Evolutionary conservation across 495 filamentous ascomycete genomes (phyloP), one percentile per base, ranked within the genome.

Genomic region (Pseudevernia furfuracea): DNA sequence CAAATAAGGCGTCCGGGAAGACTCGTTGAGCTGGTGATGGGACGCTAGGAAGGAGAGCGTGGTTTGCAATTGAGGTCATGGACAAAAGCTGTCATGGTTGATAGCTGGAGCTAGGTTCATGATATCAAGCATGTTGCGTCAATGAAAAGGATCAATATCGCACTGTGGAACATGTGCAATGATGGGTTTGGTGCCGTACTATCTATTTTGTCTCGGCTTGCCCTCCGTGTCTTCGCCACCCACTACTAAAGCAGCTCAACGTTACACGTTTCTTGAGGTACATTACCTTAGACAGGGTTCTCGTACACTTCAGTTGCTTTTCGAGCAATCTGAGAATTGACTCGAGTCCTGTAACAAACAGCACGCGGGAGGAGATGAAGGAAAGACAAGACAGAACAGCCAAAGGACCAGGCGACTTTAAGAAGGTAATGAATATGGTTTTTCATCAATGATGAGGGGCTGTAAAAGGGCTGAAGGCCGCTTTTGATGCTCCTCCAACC

Each of bases 1-100:
- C 85, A 69, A 78, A 79, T 70, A 97, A 97, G 88, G 86, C 90
- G 67, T 82, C 86, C 73, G 89, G 90, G 79, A 92, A 88, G 76
- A 85, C 82, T 79, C 92, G 92, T 83, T 98, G 75, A 75, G 61
- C 10, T 17, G 23, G 55, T 36, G 37, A 41, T 19, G 17, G 23
- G 36, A 1, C 21, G 48, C 19, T 37, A 19, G 34, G 17, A 23
- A 17, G 37, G n/a, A 25, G 28, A 55, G 52, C 28, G 52, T 34
- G 30, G 0, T 21, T 55, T 55, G 17, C 30, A 30, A 11, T 21
- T 32, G 17, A 55, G 30, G 17, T 55, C 7, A 32, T 55, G 28
- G 23, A 9, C 15, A 17, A 30, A 55, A 34, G 52, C 52, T 55
- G 28, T 34, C 52, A 34, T 34, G 14, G 30, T 7, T 32, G 25